Evolutionary conservation across 352 stramenopile species (phyloP), one percentile per base, ranked within the genome.

Genomic region (Phytophthora vignae): DNA sequence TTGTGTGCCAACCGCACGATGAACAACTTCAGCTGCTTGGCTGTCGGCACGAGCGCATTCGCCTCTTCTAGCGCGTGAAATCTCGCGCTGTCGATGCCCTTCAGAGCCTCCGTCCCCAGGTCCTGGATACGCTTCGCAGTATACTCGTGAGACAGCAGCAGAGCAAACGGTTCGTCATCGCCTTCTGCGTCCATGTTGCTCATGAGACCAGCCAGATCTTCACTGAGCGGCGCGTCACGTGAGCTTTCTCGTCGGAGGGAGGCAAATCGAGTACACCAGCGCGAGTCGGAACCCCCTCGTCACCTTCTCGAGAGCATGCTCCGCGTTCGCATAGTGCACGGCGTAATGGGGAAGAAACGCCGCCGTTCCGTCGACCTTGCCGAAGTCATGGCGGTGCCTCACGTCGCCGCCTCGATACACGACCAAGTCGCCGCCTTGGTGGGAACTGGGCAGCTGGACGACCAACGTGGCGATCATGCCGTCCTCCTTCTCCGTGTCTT

Each of bases 381-480:
- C 67, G 15, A 74, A 74, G 33, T 62, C 60, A 15, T 74, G 67
- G 5, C 61, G 55, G 4, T 65, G 42, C 46, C 54, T 40, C 44
- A 61, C 21, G 4, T 60, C 22, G 2, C 29, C 29, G 12, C 61
- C n/a, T 56, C 14, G 52, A 40, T 64, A 73, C 15, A 64, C 27
- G 12, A 64, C 27, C 44, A 64, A 36, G 9, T 64, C 58, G 17
- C 58, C 58, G 9, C 66, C 67, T 60, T 66, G 10, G 27, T 64
- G 71, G 15, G 40, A 14, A 29, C 57, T 64, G 1, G 81, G 76
- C 4, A 84, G 46, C 44, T 82, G 67, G 4, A 88, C 38, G 44
- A 86, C 58, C 14, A 89, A 56, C 25, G 78, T 86, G 3, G 71
- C 78, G 44, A 85, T 81, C 81, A 84, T 84, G 17, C 76, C 74